Evolutionary conservation across 257 asterid genomes (phyloP).

Genomic region (Mentha longifolia): DNA sequence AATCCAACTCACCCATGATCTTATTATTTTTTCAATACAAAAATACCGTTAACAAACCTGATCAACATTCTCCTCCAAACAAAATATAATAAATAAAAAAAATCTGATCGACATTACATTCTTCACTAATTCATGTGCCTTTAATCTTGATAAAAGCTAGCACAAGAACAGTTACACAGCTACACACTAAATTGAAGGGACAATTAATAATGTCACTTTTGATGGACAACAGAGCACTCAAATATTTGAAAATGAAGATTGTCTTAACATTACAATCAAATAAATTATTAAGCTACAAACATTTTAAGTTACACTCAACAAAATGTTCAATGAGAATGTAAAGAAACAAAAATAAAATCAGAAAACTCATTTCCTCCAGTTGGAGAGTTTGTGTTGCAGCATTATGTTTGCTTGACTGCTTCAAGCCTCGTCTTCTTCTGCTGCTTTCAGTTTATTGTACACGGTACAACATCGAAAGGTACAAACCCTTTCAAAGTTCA

Average conservation of each 20-base stretch:
- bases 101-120: no score
- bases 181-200: no score
- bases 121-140: not conserved
- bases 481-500: slow-evolving; percentile 37
- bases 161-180: not conserved
- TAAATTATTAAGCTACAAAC: not conserved
- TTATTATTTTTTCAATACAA: not conserved
- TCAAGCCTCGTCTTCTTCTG: slow-evolving; percentile 5
- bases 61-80: slow-evolving; percentile 29
- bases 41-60: not conserved
- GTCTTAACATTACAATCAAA: slow-evolving; percentile 17
- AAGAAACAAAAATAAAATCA: not conserved
- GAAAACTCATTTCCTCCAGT: not conserved
- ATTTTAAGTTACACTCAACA: not conserved
- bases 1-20: slow-evolving; percentile 38
- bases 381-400: not conserved
- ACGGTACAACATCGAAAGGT: not conserved
- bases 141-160: not conserved
- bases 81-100: no score
- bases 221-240: not conserved
- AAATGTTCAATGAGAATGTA: slow-evolving; percentile 4
- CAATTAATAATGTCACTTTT: no score
- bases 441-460: not conserved
- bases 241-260: not conserved
- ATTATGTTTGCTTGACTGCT: not conserved